Evolutionary conservation across 768 basidiomycete genomes (phyloP).

Genomic region (Calocybe gangraenosa): DNA sequence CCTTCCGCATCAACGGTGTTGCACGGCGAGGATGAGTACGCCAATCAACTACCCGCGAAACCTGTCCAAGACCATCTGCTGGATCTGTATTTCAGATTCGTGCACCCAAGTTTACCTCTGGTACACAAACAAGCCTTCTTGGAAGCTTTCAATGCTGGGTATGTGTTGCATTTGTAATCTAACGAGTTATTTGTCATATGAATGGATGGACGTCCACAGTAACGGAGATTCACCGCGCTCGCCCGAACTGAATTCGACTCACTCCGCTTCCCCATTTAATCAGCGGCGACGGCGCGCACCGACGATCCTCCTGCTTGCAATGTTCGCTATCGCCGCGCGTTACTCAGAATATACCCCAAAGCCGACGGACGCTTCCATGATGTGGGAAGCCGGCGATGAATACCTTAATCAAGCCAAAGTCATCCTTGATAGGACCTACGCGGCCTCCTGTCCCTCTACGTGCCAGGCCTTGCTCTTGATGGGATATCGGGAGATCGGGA

Average conservation of each 20-base stretch:
- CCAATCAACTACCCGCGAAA: constrained; percentile 48
- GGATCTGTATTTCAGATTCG: constrained; percentile 75
- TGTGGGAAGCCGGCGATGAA: constrained; percentile 80
- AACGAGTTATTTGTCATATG: background rate
- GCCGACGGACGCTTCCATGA: constrained; percentile 45
- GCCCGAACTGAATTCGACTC: constrained; percentile 12
- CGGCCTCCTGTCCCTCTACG: constrained; percentile 68
- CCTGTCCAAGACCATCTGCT: constrained; percentile 65
- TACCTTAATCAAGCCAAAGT: constrained; percentile 66
- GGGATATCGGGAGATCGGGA: constrained; percentile 82
- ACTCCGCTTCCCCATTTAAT: constrained; percentile 31
- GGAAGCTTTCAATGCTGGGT: constrained; percentile 46
- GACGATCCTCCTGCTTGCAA: constrained; percentile 69
- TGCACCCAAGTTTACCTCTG: constrained; percentile 77
- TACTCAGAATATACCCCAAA: constrained; percentile 42
- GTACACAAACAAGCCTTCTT: constrained; percentile 68
- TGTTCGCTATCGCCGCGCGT: constrained; percentile 80
- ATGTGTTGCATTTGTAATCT: constrained; percentile 14
- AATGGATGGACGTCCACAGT: no score
- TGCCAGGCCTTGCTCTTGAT: constrained; percentile 78
- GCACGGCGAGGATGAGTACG: constrained; percentile 32
- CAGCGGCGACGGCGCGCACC: constrained; percentile 47
- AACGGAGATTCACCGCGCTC: constrained; percentile 15
- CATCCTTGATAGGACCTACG: constrained; percentile 62
- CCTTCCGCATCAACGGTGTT: constrained; percentile 25